Evolutionary conservation across 345 rosid genomes (phyloP), one percentile per base, ranked within the genome.

Genomic region (Eucalyptus victrix): DNA sequence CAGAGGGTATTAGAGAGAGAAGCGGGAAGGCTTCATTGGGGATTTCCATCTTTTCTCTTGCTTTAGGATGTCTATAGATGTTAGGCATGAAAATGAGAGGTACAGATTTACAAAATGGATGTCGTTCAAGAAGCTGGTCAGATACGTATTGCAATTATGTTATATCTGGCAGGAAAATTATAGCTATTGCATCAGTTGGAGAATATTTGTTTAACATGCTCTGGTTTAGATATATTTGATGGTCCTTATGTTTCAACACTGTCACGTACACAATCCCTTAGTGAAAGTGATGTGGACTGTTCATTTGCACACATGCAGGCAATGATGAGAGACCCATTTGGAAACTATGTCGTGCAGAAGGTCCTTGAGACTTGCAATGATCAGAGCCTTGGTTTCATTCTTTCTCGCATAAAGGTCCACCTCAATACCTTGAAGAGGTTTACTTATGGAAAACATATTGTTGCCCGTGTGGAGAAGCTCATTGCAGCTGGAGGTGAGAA

Each of bases 271-370:
- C 67, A 58, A 49, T 5, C 72, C 86, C 60, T 17, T 45, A 37
- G 40, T 40, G 47, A 40, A 42, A 76, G 62, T 28, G 53, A 86
- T 34, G 86, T 76, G 87, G 87, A 49, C 60, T 56, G 91, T 67
- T 67, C 34, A 89, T 89, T 87, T 89, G 85, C 85, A 76, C 47
- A 40, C 40, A 76, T 90, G 94, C 97, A 96, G 99, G 99, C 97
- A 19, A 97, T 98, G 99, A 98, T 98, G 99, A 98, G 96, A 90
- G 99, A 98, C 94, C 98, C 99, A 53, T 97, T 95, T 69, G 99
- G 99, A 91, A 98, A 98, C 93, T 98, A 98, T 89, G 99, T 98
- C 6, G 99, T 96, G 89, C 99, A 96, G 88, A 97, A 96, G 94
- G 98, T 97, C 91, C 94, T 97, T 45, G 99, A 98, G 90, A 97